Evolutionary conservation across 2,329 filamentous ascomycete species (phyloP).

Genomic region (Triangularia setosa): DNA sequence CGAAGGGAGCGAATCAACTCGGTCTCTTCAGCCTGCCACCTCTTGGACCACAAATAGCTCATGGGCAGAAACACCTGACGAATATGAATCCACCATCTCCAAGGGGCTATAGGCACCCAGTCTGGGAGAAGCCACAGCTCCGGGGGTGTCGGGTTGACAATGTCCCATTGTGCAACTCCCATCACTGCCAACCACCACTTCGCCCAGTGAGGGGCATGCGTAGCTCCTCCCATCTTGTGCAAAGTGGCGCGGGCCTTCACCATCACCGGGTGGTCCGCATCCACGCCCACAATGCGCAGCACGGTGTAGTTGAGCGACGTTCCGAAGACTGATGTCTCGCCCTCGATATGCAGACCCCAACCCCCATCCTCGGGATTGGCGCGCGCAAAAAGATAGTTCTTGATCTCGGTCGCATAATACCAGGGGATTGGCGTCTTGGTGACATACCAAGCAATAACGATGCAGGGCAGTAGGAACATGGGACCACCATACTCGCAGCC

Average conservation of each 20-base stretch:
- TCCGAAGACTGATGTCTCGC: conserved; percentile 86
- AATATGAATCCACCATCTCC: conserved; percentile 98
- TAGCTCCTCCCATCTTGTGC: conserved; percentile 80
- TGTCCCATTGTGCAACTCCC: conserved; percentile 81
- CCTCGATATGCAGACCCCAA: conserved; percentile 95
- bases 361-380: conserved; percentile 87
- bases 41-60: conserved; percentile 83
- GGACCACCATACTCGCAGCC: conserved; percentile 96
- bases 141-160: conserved; percentile 89
- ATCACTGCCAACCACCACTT: conserved; percentile 92
- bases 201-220: conserved; percentile 87
- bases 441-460: conserved; percentile 82
- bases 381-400: conserved; percentile 83
- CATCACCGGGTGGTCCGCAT: conserved; percentile 79
- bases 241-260: conserved; percentile 77
- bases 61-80: conserved; percentile 94
- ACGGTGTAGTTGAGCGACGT: conserved; percentile 83
- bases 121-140: conserved; percentile 92
- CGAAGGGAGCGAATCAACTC: conserved; percentile 68
- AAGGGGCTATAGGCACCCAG: conserved; percentile 84
- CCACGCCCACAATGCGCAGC: conserved; percentile 76
- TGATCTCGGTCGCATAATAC: conserved; percentile 80
- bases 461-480: conserved; percentile 86
- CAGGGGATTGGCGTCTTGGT: conserved; percentile 83
- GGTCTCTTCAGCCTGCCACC: conserved; percentile 73